A percentile compares a stretch with the other conserved stretches of the same genome.
Evolutionary conservation across 2,329 filamentous ascomycete species (phyloP).

Genomic region (Diplodia seriata): DNA sequence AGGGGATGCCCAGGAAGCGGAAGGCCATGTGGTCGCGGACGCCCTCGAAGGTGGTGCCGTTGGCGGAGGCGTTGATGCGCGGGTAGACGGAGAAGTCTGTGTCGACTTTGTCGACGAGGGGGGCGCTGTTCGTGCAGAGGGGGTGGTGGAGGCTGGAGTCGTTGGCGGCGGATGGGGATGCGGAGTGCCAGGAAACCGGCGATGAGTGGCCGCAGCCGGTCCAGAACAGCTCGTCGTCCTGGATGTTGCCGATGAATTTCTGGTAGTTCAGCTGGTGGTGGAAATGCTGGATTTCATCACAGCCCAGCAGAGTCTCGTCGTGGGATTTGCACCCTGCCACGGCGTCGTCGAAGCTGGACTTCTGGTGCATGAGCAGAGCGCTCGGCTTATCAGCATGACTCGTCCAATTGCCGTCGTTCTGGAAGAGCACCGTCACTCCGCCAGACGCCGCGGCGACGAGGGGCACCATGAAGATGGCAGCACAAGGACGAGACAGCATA

Average conservation of each 20-base stretch:
- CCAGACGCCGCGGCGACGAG: background rate
- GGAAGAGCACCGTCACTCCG: constrained; percentile 18
- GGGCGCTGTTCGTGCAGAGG: constrained; percentile 22
- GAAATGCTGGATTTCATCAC: background rate
- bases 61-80: constrained; percentile 1
- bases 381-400: constrained; percentile 21
- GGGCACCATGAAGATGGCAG: background rate
- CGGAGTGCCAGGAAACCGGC: background rate
- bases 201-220: background rate
- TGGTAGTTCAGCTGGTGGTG: constrained; percentile 4
- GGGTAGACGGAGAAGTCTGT: constrained; percentile 5
- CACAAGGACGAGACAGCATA: background rate
- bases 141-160: background rate
- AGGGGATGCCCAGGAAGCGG: constrained; percentile 30
- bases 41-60: constrained; percentile 10
- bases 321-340: background rate
- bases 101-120: constrained; percentile 1
- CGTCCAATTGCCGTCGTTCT: constrained; percentile 27
- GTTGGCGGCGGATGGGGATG: background rate
- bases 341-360: background rate
- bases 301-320: background rate
- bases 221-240: constrained; percentile 2
- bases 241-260: constrained; percentile 10
- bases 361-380: background rate
- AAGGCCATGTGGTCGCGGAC: constrained; percentile 23